Evolutionary conservation across 257 asterid species (phyloP), one percentile per base, ranked within the genome.

Genomic region (Solanum corneliomulleri): DNA sequence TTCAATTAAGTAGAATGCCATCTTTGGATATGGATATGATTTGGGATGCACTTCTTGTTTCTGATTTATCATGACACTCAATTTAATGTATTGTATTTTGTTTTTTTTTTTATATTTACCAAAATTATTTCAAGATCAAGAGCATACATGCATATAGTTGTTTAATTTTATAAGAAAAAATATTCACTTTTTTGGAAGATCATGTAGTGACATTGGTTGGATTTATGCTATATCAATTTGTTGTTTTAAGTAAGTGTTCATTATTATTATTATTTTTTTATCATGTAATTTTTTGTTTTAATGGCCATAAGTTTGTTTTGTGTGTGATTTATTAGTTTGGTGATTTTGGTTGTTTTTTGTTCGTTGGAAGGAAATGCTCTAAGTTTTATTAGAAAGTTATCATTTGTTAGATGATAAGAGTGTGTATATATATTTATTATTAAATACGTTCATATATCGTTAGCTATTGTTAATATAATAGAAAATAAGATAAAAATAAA

Each of bases 21-120:
- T 96, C 98, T 64, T 42, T 94, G 90, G 98, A 96, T 56, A 94
- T 96, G 98, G 98, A 96, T 42, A 88, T 92, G 86, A 96, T 96
- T 64, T 96, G 98, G 98, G 98, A 94, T 94, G 96, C 95, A 66
- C 89, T 94, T 76, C 86, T 92, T 25, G 93, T 92, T 42, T 87
- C 98, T 87, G 96, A 93, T 92, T 91, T 91, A 88, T 93, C 86
- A 93, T 49, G 68, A 68, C 47, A 7, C 2, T 71, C 60, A 84
- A 25, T 20, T 20, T 42, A 14, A 77, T 77, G 39, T 14, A 64
- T 84, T 58, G 4, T 45, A 3, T 21, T 60, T 20, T 62, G 13
- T 27, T 0, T 9, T 52, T 27, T 23, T 37, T 7, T 7, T 11
- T 33, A 29, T 47, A 33, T 77, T 44, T 23, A 25, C 41, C 39